A percentile compares a stretch with the other conserved stretches of the same genome.
Conservation (phyloP, 108 stramenopile genomes). For the Aurantiochytrium sp. region DNA sequence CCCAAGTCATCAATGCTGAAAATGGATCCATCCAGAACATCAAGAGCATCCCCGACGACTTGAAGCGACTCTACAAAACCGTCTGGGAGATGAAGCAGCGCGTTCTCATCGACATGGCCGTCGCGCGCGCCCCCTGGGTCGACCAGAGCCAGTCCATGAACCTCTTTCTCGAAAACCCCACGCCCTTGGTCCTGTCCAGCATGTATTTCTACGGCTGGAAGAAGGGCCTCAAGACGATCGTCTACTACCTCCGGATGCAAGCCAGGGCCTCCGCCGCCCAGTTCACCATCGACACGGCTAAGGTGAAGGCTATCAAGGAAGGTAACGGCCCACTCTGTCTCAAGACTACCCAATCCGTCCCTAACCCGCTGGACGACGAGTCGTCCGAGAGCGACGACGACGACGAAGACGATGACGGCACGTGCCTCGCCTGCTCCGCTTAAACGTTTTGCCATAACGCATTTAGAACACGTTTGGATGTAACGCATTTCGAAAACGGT, state of each 20-base stretch:
- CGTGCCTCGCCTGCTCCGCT: too few species aligned
- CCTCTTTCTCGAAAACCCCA: slow-evolving; percentile 88
- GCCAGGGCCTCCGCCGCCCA: background rate
- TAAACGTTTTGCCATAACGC: too few species aligned
- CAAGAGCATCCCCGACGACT: slow-evolving; percentile 63
- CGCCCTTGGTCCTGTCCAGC: slow-evolving; percentile 79
- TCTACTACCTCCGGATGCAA: slow-evolving; percentile 43
- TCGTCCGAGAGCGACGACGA: too few species aligned
- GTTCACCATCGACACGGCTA: too few species aligned
- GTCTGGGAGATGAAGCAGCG: slow-evolving; percentile 98
- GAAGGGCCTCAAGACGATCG: slow-evolving; percentile 75
- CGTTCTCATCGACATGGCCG: slow-evolving; percentile 87
- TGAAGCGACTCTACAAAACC: slow-evolving; percentile 93
- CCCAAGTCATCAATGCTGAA: slow-evolving; percentile 88
- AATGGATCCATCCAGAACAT: slow-evolving; percentile 81
- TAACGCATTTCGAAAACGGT: too few species aligned
- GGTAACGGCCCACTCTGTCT: too few species aligned
- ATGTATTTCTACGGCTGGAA: slow-evolving; percentile 99
- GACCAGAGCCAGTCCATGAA: slow-evolving; percentile 94
- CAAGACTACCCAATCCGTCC: too few species aligned
- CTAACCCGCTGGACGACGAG: too few species aligned
- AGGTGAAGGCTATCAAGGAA: too few species aligned
- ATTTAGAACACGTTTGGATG: too few species aligned
- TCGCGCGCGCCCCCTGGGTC: slow-evolving; percentile 89
- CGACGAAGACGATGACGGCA: too few species aligned